A percentile compares a stretch with the other conserved stretches of the same genome.
These are phyloP conservation scores for Exophiala mesophila DNA, from an alignment of 2,329 filamentous ascomycete species.

Conservation along the genomic window DNA sequence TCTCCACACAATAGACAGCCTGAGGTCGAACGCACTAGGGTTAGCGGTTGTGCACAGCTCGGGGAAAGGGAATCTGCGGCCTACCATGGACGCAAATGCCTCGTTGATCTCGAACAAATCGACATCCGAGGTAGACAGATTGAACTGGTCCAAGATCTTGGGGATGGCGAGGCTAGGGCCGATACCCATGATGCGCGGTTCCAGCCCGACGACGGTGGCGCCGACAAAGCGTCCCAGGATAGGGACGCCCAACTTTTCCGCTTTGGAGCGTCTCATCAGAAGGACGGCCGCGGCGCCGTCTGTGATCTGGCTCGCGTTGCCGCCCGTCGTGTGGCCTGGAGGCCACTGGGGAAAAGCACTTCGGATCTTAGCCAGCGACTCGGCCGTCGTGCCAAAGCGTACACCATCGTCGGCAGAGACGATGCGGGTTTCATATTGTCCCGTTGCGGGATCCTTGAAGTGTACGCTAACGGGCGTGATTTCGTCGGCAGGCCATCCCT, in stretches of 20 bases:
- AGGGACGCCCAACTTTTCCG: conserved; percentile 77
- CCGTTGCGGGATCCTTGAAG: conserved; percentile 75
- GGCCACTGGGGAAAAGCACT: conserved; percentile 83
- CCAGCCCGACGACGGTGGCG: conserved; percentile 79
- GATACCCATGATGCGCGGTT: conserved; percentile 80
- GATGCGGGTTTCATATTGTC: conserved; percentile 64
- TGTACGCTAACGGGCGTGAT: conserved; percentile 79
- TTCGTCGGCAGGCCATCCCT: conserved; percentile 85
- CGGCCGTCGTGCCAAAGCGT: conserved; percentile 78
- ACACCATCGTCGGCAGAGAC: conserved; percentile 81
- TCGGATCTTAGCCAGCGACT: conserved; percentile 74
- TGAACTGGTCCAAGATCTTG: conserved; percentile 77
- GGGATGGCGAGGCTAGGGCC: conserved; percentile 54
- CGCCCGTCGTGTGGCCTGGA: conserved; percentile 78
- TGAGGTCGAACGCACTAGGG: conserved; percentile 43
- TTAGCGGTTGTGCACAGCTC: background rate
- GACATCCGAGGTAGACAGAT: conserved; percentile 70
- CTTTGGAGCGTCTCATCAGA: conserved; percentile 89
- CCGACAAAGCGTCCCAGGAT: conserved; percentile 91
- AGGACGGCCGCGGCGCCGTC: conserved; percentile 78
- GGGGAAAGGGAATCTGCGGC: background rate
- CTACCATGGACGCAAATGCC: conserved; percentile 73
- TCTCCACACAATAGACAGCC: conserved; percentile 84
- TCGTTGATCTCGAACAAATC: conserved; percentile 94
- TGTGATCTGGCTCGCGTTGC: conserved; percentile 89